These are phyloP conservation scores for Paramecium sonneborni DNA, from an alignment of 73 alveolate genomes.

Conservation along the genomic window DNA sequence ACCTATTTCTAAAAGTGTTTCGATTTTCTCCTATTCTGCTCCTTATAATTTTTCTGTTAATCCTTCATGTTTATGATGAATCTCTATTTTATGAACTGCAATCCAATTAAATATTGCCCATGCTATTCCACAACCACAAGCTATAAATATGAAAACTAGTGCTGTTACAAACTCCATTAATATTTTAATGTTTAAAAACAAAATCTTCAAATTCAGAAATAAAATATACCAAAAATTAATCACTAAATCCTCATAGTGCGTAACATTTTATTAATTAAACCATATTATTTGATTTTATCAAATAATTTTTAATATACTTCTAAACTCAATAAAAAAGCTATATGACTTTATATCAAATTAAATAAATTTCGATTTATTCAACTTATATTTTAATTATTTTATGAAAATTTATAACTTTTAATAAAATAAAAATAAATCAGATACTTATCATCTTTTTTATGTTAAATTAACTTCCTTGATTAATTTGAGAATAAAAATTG, in stretches of 20 bases:
- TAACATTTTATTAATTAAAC: neutral
- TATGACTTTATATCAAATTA: too few relatives aligned
- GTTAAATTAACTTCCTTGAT: neutral
- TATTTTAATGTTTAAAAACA: neutral
- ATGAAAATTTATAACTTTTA: too few relatives aligned
- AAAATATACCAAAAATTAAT: neutral
- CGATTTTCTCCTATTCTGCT: constrained; percentile 60
- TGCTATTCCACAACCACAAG: constrained; percentile 41
- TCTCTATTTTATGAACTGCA: constrained; percentile 46
- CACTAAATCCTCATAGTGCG: constrained; percentile 29
- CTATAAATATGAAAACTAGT: constrained; percentile 42
- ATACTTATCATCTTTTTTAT: too few relatives aligned
- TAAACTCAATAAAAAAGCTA: too few relatives aligned
- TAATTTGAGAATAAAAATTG: neutral
- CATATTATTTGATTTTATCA: too few relatives aligned
- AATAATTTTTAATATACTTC: too few relatives aligned
- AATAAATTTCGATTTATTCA: too few relatives aligned
- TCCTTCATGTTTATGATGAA: neutral
- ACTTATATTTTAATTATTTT: too few relatives aligned
- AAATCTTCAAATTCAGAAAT: neutral
- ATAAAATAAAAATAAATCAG: too few relatives aligned
- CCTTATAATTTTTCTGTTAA: constrained; percentile 38
- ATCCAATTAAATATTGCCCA: constrained; percentile 62
- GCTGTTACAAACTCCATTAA: constrained; percentile 60
- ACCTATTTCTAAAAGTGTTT: constrained; percentile 46